These are phyloP conservation scores for Strigomonas culicis DNA, from an alignment of 208 protist genomes.

Conservation along the genomic window DNA sequence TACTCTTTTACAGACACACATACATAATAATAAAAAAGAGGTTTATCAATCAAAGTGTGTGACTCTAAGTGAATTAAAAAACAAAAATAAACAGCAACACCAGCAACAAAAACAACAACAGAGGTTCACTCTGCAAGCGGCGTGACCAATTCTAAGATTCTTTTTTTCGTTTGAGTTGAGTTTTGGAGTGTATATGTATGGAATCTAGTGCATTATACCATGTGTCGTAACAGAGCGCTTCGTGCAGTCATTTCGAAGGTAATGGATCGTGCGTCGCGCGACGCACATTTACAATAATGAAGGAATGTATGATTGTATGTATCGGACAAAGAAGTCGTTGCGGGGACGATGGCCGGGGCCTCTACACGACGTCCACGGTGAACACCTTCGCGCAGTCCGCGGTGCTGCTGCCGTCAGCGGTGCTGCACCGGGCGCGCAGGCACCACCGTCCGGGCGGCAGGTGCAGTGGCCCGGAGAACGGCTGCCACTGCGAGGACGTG, in stretches of 20 bases:
- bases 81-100: constrained; percentile 16
- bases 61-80: too few relatives aligned
- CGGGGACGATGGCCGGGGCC: too few relatives aligned
- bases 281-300: too few relatives aligned
- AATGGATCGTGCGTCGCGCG: too few relatives aligned
- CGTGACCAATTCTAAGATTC: too few relatives aligned
- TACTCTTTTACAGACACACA: constrained; percentile 10
- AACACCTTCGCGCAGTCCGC: constrained; percentile 58
- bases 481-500: constrained; percentile 51
- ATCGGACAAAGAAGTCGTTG: too few relatives aligned
- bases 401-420: constrained; percentile 25
- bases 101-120: constrained; percentile 15
- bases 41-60: constrained; percentile 8
- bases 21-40: constrained; percentile 7
- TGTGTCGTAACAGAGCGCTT: too few relatives aligned
- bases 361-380: constrained; percentile 49
- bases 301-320: too few relatives aligned
- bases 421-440: constrained; percentile 46
- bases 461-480: constrained; percentile 39
- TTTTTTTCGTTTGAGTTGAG: too few relatives aligned
- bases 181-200: too few relatives aligned
- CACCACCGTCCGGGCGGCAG: constrained; percentile 79
- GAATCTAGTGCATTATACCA: too few relatives aligned
- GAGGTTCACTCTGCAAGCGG: neutral
- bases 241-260: too few relatives aligned